Base-by-base conservation (phyloP, 495 filamentous ascomycete genomes). In the Copromyces sp. region DNA sequence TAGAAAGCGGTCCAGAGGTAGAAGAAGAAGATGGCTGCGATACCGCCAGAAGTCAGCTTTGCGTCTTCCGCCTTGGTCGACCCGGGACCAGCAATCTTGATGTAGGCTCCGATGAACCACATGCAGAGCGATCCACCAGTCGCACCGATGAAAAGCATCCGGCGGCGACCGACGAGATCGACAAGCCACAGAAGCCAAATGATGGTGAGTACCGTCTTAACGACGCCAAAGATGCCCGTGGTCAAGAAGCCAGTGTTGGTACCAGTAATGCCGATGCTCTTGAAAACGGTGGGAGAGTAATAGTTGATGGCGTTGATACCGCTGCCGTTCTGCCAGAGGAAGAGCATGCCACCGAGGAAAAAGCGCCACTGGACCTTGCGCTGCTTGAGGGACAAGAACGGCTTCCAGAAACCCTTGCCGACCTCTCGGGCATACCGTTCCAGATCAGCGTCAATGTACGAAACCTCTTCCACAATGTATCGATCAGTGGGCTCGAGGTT, bases 1-100 rank as follows among this genome's bases (percentile, higher is more conserved):
- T 93, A 93, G 81, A 91, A 93, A 9, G 88, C 88, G 4, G 91
- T 93, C 90, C 90, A 93, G 17, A 93, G 85, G 76, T 93, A 93
- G 82, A 93, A 92, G 85, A 93, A 92, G 83, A 92, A 91, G 65
- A 93, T 88, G 42, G 91, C 91, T 0, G 88, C 87, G 70, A 91
- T 90, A 59, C 90, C 90, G 59, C 86, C 89, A 9, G 86, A 79
- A 7, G 82, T 81, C 70, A 91, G 80, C 5, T 78, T 69, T 6
- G 72, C 73, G 68, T 73, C 75, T 32, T 71, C 45, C 35, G 37
- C 70, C 17, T 40, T 24, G 74, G 84, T 29, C 0, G 82, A 74
- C 1, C 79, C 81, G 4, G 89, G 84, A 71, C 87, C 76, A 1
- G 88, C 86, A 70, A 90, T 80, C 74, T 80, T 83, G 75, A 86